phyloP scores from a whole-genome alignment of 306 rosid species.

The Corylus heterophylla region DNA sequence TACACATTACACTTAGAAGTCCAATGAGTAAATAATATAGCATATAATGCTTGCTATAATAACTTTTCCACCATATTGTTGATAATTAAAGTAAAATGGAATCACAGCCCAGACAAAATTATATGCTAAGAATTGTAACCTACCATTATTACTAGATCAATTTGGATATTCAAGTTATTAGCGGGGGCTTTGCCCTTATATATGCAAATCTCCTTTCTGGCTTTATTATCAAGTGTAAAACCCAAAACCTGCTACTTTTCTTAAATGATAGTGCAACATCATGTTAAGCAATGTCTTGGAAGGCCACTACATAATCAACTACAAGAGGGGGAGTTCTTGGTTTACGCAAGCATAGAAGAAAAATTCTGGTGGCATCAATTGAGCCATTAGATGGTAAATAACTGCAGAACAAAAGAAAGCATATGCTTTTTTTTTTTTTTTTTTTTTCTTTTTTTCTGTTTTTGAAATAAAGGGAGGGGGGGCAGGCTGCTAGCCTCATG shows the following conservation, averaged over 20 bases:
- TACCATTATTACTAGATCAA: not conserved
- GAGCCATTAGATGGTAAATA: not conserved
- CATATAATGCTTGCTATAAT: not conserved
- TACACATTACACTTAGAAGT: not conserved
- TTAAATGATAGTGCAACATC: too few species aligned
- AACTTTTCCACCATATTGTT: not conserved
- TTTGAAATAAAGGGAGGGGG: too few species aligned
- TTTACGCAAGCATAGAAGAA: not conserved
- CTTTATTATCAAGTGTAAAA: too few species aligned
- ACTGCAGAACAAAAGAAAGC: not conserved
- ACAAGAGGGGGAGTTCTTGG: not conserved
- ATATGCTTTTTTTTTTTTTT: too few species aligned
- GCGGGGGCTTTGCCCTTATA: too few species aligned
- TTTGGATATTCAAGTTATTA: too few species aligned
- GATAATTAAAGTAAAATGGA: not conserved
- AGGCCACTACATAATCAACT: too few species aligned
- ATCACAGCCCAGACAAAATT: not conserved
- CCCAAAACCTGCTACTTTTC: too few species aligned
- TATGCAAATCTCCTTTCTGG: too few species aligned
- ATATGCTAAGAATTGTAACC: not conserved
- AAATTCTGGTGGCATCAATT: not conserved
- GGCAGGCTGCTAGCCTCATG: not conserved
- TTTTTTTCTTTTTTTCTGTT: too few species aligned
- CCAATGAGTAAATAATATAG: constrained; percentile 5
- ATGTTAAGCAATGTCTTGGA: too few species aligned